Evolutionary conservation across 495 filamentous ascomycete species (phyloP).

Genomic region (Cercophora samala): DNA sequence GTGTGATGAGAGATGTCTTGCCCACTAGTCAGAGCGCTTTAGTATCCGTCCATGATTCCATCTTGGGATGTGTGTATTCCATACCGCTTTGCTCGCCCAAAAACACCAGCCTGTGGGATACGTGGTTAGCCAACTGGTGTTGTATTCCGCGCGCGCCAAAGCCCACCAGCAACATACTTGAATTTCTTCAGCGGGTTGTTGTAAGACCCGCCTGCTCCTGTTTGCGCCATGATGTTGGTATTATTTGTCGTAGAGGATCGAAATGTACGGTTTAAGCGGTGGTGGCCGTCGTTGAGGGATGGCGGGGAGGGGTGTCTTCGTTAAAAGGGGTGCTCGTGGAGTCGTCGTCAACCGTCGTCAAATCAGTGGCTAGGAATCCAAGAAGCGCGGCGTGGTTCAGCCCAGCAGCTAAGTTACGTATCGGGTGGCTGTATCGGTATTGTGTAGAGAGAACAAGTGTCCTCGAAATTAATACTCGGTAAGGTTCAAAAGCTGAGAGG

Average conservation of each 20-base stretch:
- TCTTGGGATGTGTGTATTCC: constrained; percentile 20
- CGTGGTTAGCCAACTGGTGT: background rate
- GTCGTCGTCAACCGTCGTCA: background rate
- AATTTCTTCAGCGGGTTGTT: constrained; percentile 99
- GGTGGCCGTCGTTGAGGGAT: background rate
- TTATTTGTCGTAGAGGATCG: constrained; percentile 1
- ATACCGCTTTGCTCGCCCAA: constrained; percentile 97
- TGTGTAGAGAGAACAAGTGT: constrained; percentile 5
- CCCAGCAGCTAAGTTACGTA: background rate
- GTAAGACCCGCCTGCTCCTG: constrained; percentile 74
- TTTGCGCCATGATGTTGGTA: constrained; percentile 43
- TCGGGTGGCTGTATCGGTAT: background rate
- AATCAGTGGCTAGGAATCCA: background rate
- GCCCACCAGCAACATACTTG: constrained; percentile 60
- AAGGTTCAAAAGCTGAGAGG: background rate
- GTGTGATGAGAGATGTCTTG: constrained; percentile 96
- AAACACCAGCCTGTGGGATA: constrained; percentile 73
- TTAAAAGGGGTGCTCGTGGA: constrained; percentile 11
- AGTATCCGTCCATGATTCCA: constrained; percentile 15
- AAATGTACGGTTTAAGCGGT: background rate
- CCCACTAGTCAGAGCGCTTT: constrained; percentile 63
- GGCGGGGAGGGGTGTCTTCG: background rate
- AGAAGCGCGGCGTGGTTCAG: constrained; percentile 5
- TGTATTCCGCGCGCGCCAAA: background rate
- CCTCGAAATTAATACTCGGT: background rate